Evolutionary conservation across 305 asterid genomes (phyloP).

Genomic region (Caryopteris hybrid): DNA sequence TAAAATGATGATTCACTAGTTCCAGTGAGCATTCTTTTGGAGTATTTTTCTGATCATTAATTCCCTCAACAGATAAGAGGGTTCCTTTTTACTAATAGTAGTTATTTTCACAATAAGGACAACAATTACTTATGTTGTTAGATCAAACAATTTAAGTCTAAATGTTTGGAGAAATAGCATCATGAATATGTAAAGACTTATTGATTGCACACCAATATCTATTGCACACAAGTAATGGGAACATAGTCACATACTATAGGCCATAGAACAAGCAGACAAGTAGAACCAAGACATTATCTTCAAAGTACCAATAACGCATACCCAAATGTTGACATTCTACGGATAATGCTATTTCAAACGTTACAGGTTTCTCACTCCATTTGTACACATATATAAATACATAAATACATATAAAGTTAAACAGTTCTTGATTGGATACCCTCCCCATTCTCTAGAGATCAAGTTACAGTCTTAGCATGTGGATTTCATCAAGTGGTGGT

Average conservation of each 20-base stretch:
- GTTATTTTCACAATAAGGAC: not conserved
- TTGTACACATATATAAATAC: not conserved
- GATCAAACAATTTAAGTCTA: not conserved
- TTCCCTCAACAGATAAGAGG: not conserved
- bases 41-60: not conserved
- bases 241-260: not conserved
- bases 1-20: not conserved
- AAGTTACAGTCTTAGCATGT: not conserved
- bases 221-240: not conserved
- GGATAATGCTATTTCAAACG: not conserved
- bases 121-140: not conserved
- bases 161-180: not conserved
- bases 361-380: not conserved
- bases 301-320: not conserved
- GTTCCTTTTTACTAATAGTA: not conserved
- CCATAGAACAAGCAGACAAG: not conserved
- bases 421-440: not conserved
- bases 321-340: not conserved
- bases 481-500: not conserved
- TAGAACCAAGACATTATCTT: not conserved
- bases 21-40: not conserved
- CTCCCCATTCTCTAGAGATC: not conserved
- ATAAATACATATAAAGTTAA: not conserved
- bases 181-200: not conserved
- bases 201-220: not conserved